Evolutionary conservation across 768 basidiomycete species (phyloP).

Genomic region (Tubosaeta sp.): DNA sequence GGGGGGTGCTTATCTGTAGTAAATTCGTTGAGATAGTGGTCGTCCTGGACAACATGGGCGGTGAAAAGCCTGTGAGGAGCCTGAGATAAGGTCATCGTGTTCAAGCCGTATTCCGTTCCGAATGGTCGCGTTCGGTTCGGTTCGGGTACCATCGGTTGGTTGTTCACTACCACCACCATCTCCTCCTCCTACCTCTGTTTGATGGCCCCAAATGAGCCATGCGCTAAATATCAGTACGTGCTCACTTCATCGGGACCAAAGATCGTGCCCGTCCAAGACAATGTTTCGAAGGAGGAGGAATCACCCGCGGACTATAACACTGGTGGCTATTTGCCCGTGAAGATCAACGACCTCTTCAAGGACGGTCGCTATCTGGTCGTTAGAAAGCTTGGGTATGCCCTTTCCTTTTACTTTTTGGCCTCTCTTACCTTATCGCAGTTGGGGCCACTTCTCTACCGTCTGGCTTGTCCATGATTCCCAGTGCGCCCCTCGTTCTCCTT

Average conservation of each 20-base stretch:
- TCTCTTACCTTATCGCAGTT: constrained; percentile 41
- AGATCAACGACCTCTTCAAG: constrained; percentile 81
- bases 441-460: constrained; percentile 95
- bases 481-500: constrained; percentile 41
- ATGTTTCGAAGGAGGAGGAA: constrained; percentile 71
- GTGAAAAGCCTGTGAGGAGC: not conserved
- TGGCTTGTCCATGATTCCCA: constrained; percentile 81
- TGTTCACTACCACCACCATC: not conserved
- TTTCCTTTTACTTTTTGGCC: not conserved
- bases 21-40: constrained; percentile 1
- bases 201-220: constrained; percentile 67
- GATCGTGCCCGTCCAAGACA: constrained; percentile 66
- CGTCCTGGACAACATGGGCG: not conserved
- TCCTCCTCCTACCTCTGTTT: constrained; percentile 6
- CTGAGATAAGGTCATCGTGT: not conserved
- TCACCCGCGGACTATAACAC: constrained; percentile 79
- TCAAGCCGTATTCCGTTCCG: constrained; percentile 12
- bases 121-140: constrained; percentile 16
- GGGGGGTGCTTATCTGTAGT: not conserved
- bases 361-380: constrained; percentile 80
- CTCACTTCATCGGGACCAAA: constrained; percentile 61
- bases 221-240: constrained; percentile 74
- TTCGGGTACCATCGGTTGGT: constrained; percentile 11
- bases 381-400: constrained; percentile 78
- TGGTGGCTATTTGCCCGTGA: constrained; percentile 77